Conservation (phyloP, 2,329 filamentous ascomycete genomes). For the Talaromyces pinophilus region DNA sequence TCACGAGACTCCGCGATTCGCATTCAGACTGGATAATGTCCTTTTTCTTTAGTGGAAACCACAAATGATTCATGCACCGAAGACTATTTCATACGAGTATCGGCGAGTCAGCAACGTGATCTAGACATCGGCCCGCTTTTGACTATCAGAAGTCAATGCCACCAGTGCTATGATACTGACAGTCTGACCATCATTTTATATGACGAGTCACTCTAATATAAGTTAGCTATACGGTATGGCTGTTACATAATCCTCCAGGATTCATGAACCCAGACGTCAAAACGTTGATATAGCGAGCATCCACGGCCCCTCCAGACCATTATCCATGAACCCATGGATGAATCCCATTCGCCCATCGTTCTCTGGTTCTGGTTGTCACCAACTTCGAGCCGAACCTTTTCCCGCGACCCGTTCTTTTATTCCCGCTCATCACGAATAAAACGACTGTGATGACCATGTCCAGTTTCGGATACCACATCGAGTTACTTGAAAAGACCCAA, state of each 20-base stretch:
- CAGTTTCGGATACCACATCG: not conserved
- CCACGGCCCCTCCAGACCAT: not conserved
- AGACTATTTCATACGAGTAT: not conserved
- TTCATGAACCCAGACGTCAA: not conserved
- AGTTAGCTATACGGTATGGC: not conserved
- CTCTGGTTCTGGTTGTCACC: constrained; percentile 14
- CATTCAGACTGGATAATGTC: not conserved
- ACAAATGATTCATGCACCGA: not conserved
- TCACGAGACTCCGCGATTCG: constrained; percentile 7
- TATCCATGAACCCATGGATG: not conserved
- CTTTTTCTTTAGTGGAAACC: not conserved
- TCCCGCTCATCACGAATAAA: constrained; percentile 5
- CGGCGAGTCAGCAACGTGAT: not conserved
- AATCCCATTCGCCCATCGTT: constrained; percentile 5
- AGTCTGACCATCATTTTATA: not conserved
- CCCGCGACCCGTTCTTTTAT: constrained; percentile 14
- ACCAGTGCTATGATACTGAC: not conserved
- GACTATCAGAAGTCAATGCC: not conserved
- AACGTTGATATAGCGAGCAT: not conserved
- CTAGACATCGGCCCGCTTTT: not conserved
- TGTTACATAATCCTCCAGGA: not conserved
- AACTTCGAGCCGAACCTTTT: constrained; percentile 23
- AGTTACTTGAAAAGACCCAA: not conserved
- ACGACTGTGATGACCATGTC: not conserved
- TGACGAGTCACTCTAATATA: not conserved